phyloP scores from a whole-genome alignment of 2,329 filamentous ascomycete species.

The Aspergillus japonicus region DNA sequence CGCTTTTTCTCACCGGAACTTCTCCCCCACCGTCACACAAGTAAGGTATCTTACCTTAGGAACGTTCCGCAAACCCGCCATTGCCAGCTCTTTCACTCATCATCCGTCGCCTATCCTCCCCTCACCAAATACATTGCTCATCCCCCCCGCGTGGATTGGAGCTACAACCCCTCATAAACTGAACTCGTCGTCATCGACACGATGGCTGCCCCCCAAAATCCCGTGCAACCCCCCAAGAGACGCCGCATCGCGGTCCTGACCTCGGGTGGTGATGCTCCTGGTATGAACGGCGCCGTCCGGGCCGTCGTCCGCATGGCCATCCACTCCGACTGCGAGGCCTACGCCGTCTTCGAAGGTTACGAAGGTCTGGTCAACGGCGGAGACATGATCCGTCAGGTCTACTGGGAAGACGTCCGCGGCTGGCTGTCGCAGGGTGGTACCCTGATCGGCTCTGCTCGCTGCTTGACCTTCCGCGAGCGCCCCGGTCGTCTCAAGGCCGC shows the following conservation, averaged over 20 bases:
- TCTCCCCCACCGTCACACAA: constrained; percentile 17
- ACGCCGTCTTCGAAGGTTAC: constrained; percentile 88
- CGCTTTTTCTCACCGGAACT: constrained; percentile 43
- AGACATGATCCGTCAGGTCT: constrained; percentile 80
- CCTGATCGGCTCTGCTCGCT: constrained; percentile 90
- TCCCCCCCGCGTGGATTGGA: constrained; percentile 9
- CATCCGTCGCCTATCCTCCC: constrained; percentile 8
- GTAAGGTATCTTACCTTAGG: constrained; percentile 11
- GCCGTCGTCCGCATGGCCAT: constrained; percentile 91
- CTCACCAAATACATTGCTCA: constrained; percentile 2
- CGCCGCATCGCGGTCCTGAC: constrained; percentile 86
- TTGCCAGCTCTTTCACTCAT: constrained; percentile 11
- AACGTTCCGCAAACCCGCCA: neutral
- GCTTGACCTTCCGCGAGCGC: constrained; percentile 88
- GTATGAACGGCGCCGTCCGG: constrained; percentile 90
- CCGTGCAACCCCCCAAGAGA: constrained; percentile 43
- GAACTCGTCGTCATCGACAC: constrained; percentile 11
- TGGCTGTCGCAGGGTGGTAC: constrained; percentile 94
- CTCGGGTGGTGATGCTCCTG: constrained; percentile 88
- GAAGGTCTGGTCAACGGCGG: constrained; percentile 90
- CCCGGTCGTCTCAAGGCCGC: constrained; percentile 79
- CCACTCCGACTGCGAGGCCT: constrained; percentile 76
- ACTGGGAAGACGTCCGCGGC: constrained; percentile 91
- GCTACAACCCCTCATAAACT: constrained; percentile 7
- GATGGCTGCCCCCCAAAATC: constrained; percentile 20